phyloP scores from a whole-genome alignment of 2,329 filamentous ascomycete genomes.

The Sporothrix protearum region DNA sequence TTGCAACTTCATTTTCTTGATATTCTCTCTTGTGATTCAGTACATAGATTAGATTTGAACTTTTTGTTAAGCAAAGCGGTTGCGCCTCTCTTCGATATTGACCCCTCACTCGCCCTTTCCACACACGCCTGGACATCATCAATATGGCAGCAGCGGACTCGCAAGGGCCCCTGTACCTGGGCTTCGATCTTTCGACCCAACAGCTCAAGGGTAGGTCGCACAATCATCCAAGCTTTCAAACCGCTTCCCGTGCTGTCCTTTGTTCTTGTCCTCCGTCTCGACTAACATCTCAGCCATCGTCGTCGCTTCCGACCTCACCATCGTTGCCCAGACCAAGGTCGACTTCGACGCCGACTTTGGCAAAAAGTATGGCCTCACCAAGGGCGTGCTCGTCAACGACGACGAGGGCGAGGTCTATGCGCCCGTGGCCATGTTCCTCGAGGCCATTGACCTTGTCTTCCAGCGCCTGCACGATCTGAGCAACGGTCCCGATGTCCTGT shows the following conservation, averaged over 20 bases:
- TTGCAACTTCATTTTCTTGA: neutral
- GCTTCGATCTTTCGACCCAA: constrained; percentile 94
- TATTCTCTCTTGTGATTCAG: neutral
- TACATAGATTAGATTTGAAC: neutral
- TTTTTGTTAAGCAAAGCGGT: neutral
- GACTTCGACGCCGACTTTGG: constrained; percentile 86
- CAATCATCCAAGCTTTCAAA: neutral
- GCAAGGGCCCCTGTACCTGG: constrained; percentile 69
- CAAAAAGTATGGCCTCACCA: constrained; percentile 71
- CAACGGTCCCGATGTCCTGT: constrained; percentile 57
- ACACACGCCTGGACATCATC: neutral
- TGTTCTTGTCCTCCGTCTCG: constrained; percentile 4
- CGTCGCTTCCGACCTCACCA: constrained; percentile 75
- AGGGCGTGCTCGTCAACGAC: constrained; percentile 82
- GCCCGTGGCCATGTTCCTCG: constrained; percentile 90
- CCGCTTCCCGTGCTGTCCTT: neutral
- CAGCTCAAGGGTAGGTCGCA: constrained; percentile 74
- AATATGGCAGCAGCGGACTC: constrained; percentile 25
- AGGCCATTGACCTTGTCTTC: constrained; percentile 84
- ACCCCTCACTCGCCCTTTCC: neutral
- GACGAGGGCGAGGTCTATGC: constrained; percentile 85
- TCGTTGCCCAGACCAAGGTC: constrained; percentile 81
- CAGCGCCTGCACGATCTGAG: constrained; percentile 64
- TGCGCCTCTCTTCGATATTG: neutral
- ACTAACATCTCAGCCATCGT: constrained; percentile 61